Evolutionary conservation across 2,329 filamentous ascomycete genomes (phyloP).

Genomic region (Botrytis deweyae): DNA sequence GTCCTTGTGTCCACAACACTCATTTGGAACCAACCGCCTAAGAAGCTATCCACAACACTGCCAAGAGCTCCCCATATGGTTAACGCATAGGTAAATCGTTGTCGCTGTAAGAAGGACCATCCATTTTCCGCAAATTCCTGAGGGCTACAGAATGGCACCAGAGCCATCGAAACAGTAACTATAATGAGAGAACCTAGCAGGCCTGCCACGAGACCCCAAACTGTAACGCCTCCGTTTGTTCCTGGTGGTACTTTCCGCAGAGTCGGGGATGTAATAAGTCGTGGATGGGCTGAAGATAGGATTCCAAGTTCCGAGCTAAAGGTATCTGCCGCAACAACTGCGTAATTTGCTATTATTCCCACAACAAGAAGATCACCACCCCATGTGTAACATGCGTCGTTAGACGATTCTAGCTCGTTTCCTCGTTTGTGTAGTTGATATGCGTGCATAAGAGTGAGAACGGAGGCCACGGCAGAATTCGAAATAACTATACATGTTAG

Average conservation of each 20-base stretch:
- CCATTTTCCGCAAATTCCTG: conserved; percentile 38
- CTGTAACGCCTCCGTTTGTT: conserved; percentile 89
- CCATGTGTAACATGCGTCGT: conserved; percentile 53
- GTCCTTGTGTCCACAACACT: conserved; percentile 81
- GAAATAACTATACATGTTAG: conserved; percentile 61
- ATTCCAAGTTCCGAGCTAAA: conserved; percentile 96
- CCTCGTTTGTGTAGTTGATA: conserved; percentile 56
- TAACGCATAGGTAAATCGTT: conserved; percentile 52
- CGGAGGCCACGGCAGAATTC: conserved; percentile 77
- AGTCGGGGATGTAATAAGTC: conserved; percentile 78
- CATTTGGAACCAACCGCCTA: conserved; percentile 81
- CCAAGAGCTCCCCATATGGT: conserved; percentile 74
- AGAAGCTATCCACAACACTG: conserved; percentile 80
- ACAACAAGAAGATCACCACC: conserved; percentile 61
- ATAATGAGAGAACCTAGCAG: conserved; percentile 69
- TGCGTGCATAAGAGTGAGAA: conserved; percentile 59
- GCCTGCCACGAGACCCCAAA: conserved; percentile 71
- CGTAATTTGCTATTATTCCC: conserved; percentile 79
- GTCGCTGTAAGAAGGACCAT: conserved; percentile 56
- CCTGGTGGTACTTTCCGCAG: conserved; percentile 80
- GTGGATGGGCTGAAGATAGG: conserved; percentile 69
- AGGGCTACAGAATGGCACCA: conserved; percentile 65
- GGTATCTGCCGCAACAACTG: conserved; percentile 87
- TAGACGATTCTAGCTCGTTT: conserved; percentile 32
- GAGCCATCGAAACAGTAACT: conserved; percentile 60